These are phyloP conservation scores for Glomus cerebriforme DNA, from an alignment of 192 early-diverging fungal genomes.

Conservation along the genomic window DNA sequence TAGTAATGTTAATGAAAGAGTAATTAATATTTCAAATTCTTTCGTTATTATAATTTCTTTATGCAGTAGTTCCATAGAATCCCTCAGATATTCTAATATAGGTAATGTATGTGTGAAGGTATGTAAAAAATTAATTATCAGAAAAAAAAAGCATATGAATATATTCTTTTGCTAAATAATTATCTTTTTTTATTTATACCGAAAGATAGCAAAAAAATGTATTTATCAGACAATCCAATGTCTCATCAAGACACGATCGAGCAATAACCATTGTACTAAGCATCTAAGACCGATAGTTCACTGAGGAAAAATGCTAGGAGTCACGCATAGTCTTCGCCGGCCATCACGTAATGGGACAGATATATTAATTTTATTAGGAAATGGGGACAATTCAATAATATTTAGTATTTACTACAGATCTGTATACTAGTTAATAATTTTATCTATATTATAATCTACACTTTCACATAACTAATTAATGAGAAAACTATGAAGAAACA, in stretches of 20 bases:
- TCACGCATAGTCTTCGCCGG: slow-evolving; percentile 61
- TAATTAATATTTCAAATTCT: too few species aligned
- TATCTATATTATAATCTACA: slow-evolving; percentile 22
- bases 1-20: too few species aligned
- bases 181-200: slow-evolving; percentile 12
- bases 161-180: too few species aligned
- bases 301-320: slow-evolving; percentile 36
- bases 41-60: too few species aligned
- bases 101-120: too few species aligned
- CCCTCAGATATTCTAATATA: slow-evolving; percentile 80
- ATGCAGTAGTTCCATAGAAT: slow-evolving; percentile 74
- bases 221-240: slow-evolving; percentile 61
- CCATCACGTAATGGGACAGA: slow-evolving; percentile 48
- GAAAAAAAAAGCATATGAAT: too few species aligned
- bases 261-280: slow-evolving; percentile 38
- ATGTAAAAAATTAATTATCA: not conserved
- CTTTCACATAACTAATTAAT: too few species aligned
- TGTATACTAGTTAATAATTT: not conserved
- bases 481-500: too few species aligned
- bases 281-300: slow-evolving; percentile 34
- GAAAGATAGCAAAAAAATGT: slow-evolving; percentile 65
- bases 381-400: slow-evolving; percentile 53
- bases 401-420: slow-evolving; percentile 55
- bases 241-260: slow-evolving; percentile 53
- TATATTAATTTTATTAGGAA: slow-evolving; percentile 44